Evolutionary conservation across 805 yeast genomes (phyloP).

Genomic region (Barnettozyma botsteinii): DNA sequence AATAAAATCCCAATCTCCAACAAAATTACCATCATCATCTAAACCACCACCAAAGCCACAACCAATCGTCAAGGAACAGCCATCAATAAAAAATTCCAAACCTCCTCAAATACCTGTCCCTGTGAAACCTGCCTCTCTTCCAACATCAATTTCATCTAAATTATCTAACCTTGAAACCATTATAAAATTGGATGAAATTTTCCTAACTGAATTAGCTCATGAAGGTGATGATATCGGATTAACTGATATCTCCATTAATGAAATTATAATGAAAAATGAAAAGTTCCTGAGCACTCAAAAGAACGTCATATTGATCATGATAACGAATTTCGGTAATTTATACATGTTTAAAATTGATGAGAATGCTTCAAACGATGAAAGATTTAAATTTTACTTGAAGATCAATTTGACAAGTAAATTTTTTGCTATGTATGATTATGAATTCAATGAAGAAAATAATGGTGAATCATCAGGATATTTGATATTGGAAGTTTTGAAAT

Average conservation of each 20-base stretch:
- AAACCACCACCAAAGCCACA: neutral
- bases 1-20: neutral
- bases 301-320: conserved; percentile 26
- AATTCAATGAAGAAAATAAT: conserved; percentile 48
- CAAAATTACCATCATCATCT: neutral
- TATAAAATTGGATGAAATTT: conserved; percentile 23
- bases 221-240: conserved; percentile 11
- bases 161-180: conserved; percentile 14
- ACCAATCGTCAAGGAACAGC: neutral
- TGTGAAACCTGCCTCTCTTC: conserved; percentile 13
- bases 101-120: neutral
- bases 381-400: conserved; percentile 24
- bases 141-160: conserved; percentile 21
- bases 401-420: conserved; percentile 43
- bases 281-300: conserved; percentile 16
- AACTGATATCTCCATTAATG: conserved; percentile 29
- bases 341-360: conserved; percentile 22
- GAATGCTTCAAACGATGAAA: conserved; percentile 13
- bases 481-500: conserved; percentile 54
- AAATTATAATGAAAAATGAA: conserved; percentile 25
- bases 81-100: neutral
- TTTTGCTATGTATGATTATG: conserved; percentile 76
- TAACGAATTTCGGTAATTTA: conserved; percentile 31
- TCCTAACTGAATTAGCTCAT: conserved; percentile 16
- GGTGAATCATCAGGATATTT: conserved; percentile 50